Evolutionary conservation across 225 moss, liverwort and hornwort genomes (phyloP).

Genomic region (Climacium dendroides): DNA sequence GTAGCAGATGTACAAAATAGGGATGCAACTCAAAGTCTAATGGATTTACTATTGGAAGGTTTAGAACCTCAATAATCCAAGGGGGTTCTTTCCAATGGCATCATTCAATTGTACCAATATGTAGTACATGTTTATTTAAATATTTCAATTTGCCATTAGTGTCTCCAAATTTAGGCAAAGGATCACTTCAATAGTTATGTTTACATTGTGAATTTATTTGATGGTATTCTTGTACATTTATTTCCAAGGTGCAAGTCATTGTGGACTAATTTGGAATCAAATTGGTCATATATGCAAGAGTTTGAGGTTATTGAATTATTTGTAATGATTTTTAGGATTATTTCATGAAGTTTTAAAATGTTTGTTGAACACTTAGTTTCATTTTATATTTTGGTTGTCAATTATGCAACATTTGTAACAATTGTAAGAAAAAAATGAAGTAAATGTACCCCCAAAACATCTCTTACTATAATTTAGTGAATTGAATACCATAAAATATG

Average conservation of each 20-base stretch:
- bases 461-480: neutral
- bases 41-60: neutral
- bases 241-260: neutral
- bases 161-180: no score
- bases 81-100: accelerated
- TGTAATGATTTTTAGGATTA: neutral
- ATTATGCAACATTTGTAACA: neutral
- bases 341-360: no score
- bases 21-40: neutral
- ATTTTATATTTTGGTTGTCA: neutral
- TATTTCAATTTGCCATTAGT: neutral
- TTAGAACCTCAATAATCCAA: neutral
- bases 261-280: neutral
- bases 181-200: neutral
- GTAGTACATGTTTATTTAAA: neutral
- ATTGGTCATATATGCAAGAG: neutral
- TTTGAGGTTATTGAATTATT: neutral
- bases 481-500: neutral
- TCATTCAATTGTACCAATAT: neutral
- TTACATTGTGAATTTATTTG: neutral
- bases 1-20: neutral
- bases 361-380: neutral
- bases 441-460: no score
- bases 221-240: neutral
- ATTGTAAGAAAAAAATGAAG: neutral